phyloP scores from a whole-genome alignment of 306 rosid species.

The Fagus crenata region DNA sequence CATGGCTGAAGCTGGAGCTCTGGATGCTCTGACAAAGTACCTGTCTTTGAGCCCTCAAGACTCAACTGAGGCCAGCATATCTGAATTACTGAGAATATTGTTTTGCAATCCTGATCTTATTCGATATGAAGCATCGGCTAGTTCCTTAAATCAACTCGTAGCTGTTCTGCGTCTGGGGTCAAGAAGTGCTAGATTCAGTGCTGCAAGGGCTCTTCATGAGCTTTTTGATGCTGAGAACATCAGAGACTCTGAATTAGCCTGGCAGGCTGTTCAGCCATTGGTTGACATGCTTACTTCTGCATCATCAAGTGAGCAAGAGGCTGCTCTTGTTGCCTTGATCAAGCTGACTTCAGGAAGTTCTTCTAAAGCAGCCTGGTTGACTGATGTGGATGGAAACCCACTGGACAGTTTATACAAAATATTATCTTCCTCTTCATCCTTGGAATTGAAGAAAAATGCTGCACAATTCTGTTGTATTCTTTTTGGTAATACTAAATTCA shows the following conservation, averaged over 20 bases:
- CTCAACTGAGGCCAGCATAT: constrained; percentile 76
- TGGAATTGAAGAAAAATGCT: constrained; percentile 76
- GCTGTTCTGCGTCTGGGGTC: constrained; percentile 98
- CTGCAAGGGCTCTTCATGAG: constrained; percentile 82
- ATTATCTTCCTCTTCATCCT: constrained; percentile 67
- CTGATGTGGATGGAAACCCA: constrained; percentile 79
- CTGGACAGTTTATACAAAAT: constrained; percentile 74
- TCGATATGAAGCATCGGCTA: constrained; percentile 73
- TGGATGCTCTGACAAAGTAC: constrained; percentile 92
- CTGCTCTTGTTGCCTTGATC: constrained; percentile 75
- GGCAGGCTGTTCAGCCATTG: constrained; percentile 85
- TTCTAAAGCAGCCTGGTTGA: constrained; percentile 55
- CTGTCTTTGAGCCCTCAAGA: constrained; percentile 98
- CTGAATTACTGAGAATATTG: constrained; percentile 80
- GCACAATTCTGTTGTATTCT: constrained; percentile 75
- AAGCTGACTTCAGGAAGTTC: constrained; percentile 75
- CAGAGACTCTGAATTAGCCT: constrained; percentile 74
- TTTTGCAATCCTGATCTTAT: constrained; percentile 82
- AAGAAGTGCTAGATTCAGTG: constrained; percentile 89
- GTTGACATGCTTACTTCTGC: constrained; percentile 88
- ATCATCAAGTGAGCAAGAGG: constrained; percentile 83
- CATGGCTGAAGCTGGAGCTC: constrained; percentile 94
- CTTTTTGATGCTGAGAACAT: constrained; percentile 70
- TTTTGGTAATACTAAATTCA: constrained; percentile 62
- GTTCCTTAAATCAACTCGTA: constrained; percentile 84